These are phyloP conservation scores for Penicillium angulare DNA, from an alignment of 495 filamentous ascomycete species.

Conservation along the genomic window DNA sequence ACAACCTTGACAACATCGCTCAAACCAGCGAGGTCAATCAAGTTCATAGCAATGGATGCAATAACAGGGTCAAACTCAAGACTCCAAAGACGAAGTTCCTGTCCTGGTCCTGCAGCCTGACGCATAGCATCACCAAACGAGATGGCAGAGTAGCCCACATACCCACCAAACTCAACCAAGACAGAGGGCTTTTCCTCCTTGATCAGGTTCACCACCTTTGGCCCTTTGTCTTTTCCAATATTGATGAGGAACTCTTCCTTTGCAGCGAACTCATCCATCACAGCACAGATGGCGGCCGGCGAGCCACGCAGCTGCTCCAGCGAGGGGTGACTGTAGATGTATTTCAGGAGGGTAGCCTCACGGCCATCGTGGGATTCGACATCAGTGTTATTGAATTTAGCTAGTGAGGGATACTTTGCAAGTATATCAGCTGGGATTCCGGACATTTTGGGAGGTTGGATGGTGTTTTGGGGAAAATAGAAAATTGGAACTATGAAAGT, in stretches of 20 bases:
- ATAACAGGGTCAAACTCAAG: slow-evolving; percentile 67
- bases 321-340: slow-evolving; percentile 50
- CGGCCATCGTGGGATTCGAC: slow-evolving; percentile 56
- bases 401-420: slow-evolving; percentile 8
- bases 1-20: slow-evolving; percentile 63
- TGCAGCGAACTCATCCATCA: slow-evolving; percentile 64
- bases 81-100: slow-evolving; percentile 48
- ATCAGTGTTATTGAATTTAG: background rate
- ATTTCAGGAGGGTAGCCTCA: slow-evolving; percentile 63
- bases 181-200: slow-evolving; percentile 52
- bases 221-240: slow-evolving; percentile 64
- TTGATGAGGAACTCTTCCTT: slow-evolving; percentile 72
- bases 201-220: slow-evolving; percentile 58
- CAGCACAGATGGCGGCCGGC: slow-evolving; percentile 53
- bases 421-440: background rate
- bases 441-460: background rate
- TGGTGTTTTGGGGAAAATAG: background rate
- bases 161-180: slow-evolving; percentile 68
- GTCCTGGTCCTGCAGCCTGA: slow-evolving; percentile 40
- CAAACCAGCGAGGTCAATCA: slow-evolving; percentile 66
- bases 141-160: slow-evolving; percentile 68
- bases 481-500: background rate
- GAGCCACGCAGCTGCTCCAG: slow-evolving; percentile 52
- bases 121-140: slow-evolving; percentile 61
- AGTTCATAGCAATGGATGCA: slow-evolving; percentile 56